Base-by-base conservation (phyloP, 768 basidiomycete genomes). In the Glaciozyma martinii region DNA sequence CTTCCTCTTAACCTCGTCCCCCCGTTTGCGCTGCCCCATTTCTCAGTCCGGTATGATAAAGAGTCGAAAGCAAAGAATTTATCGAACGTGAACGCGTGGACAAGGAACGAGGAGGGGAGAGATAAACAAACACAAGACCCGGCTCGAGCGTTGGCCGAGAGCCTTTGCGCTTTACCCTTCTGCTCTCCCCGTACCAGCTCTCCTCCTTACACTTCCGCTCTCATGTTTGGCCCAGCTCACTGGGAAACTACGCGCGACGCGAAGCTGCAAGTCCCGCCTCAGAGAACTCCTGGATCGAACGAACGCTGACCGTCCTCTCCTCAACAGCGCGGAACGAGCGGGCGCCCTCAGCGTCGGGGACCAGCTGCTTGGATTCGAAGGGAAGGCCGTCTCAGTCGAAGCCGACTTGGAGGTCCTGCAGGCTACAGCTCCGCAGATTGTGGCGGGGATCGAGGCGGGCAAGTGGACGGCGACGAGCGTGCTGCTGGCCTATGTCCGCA, bases 381-480 rank as follows among this genome's bases (percentile, higher is more conserved):
- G 37, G 37, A 40, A 40, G 2, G 5, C 37, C 12, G 37, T 40
- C 37, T 40, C 37, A 12, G 15, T 40, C 37, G 37, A 40, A 13
- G 37, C 37, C 37, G 37, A 40, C 12, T 40, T 40, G 37, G 37
- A 40, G 37, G 37, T 40, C 37, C 37, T 40, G 37, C 37, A 13
- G 8, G 37, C 55, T 23, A 56, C 23, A 40, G 55, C 37, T 6
- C 23, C 8, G 9, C 15, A 56, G 15, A 40, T 56, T 16, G 55
- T 56, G n/a, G 23, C 27, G 55, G 63, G 59, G 16, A 69, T 69
- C 50, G 47, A 49, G 33, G 1, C 52, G 1, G 8, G 37, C 16
- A 56, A 66, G 18, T 74, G 67, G 67, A 62, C 66, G 19, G 66
- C 70, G 19, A 40, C 42, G 16, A 55, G 49, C 47, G 72, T 74